phyloP scores from a whole-genome alignment of 176 grass and related monocot species.

The Lolium rigidum region DNA sequence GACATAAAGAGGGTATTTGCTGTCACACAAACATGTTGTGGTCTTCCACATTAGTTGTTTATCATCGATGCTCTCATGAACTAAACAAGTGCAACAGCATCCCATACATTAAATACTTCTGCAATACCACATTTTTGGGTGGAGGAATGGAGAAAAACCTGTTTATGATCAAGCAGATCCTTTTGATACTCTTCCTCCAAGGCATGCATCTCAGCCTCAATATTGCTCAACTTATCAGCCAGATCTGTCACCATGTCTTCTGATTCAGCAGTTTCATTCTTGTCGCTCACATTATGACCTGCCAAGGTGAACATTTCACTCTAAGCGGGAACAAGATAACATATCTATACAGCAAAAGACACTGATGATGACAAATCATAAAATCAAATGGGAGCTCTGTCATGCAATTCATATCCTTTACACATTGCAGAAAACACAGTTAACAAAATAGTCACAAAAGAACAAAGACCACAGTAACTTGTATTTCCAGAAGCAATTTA shows the following conservation, averaged over 20 bases:
- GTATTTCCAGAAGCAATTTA: not conserved
- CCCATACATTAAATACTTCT: not conserved
- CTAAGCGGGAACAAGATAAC: conserved; percentile 8
- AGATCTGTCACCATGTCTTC: conserved; percentile 50
- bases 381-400: not conserved
- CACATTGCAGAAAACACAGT: not conserved
- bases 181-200: conserved; percentile 71
- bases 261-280: conserved; percentile 31
- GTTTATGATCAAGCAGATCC: conserved; percentile 46
- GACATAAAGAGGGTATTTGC: not conserved
- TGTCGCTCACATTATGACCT: conserved; percentile 35
- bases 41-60: not conserved
- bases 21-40: not conserved
- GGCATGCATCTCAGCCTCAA: conserved; percentile 50
- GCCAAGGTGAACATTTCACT: conserved; percentile 38
- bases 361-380: not conserved
- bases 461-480: not conserved
- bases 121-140: not conserved
- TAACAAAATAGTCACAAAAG: not conserved
- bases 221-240: conserved; percentile 43
- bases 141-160: conserved; percentile 36
- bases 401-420: not conserved
- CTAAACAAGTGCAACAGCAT: not conserved
- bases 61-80: not conserved
- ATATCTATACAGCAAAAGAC: not conserved